Conservation (phyloP, 257 asterid genomes). For the Salvia rosmarinus region DNA sequence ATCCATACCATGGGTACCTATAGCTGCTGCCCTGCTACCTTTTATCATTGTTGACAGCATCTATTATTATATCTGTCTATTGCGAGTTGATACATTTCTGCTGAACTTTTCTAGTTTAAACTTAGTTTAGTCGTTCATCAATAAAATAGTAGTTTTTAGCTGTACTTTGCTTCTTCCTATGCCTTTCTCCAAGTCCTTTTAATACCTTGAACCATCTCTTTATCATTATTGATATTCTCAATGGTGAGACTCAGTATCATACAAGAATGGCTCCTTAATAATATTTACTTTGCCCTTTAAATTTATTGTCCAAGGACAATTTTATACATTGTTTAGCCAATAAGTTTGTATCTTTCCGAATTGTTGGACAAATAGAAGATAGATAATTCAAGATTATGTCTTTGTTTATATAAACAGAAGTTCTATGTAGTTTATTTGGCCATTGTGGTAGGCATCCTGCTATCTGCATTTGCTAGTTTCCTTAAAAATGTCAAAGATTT, state of each 20-base stretch:
- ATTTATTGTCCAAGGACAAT: not conserved
- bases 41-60: slow-evolving; percentile 18
- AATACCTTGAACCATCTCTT: slow-evolving; percentile 15
- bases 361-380: too few relatives aligned
- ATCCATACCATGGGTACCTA: slow-evolving; percentile 2
- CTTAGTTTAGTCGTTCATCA: slow-evolving; percentile 8
- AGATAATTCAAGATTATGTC: not conserved
- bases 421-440: not conserved
- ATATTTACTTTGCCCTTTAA: slow-evolving; percentile 4
- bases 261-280: not conserved
- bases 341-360: too few relatives aligned
- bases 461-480: not conserved
- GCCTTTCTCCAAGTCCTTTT: not conserved
- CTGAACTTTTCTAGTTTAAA: slow-evolving; percentile 21
- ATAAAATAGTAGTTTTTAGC: not conserved
- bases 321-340: not conserved
- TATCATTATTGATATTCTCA: not conserved
- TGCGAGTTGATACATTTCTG: slow-evolving; percentile 10
- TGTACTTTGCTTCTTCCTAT: not conserved
- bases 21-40: slow-evolving; percentile 6
- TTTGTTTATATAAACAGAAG: not conserved
- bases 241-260: slow-evolving; percentile 7
- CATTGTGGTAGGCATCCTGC: slow-evolving; percentile 8
- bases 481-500: not conserved
- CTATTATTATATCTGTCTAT: not conserved